These are phyloP conservation scores for Arachis stenosperma DNA, from an alignment of 306 rosid species.

Conservation along the genomic window DNA sequence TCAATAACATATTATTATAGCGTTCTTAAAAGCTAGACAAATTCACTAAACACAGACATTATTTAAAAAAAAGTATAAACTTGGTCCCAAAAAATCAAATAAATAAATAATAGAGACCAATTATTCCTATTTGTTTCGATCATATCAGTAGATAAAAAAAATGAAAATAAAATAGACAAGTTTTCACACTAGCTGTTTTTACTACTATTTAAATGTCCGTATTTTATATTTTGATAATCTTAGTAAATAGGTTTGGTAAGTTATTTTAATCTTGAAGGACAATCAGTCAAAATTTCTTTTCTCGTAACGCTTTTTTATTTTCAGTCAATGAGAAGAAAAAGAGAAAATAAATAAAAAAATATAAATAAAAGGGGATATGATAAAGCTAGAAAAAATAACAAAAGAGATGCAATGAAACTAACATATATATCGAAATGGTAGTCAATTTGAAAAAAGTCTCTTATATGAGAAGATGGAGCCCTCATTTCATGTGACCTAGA, in stretches of 20 bases:
- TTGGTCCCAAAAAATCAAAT: too few relatives aligned
- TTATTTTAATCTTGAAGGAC: not conserved
- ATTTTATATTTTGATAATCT: too few relatives aligned
- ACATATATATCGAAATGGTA: not conserved
- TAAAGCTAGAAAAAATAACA: not conserved
- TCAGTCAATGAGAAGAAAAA: slow-evolving; percentile 15
- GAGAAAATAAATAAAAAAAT: not conserved
- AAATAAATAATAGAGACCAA: too few relatives aligned
- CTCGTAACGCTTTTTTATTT: not conserved
- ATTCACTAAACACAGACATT: not conserved
- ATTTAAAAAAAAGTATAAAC: too few relatives aligned
- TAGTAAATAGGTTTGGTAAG: too few relatives aligned
- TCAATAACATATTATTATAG: not conserved
- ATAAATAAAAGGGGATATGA: not conserved
- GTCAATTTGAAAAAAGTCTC: slow-evolving; percentile 21
- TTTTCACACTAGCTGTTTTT: too few relatives aligned
- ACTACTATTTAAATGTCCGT: too few relatives aligned
- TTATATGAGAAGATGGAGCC: not conserved
- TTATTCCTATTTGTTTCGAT: too few relatives aligned
- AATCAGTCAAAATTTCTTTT: slow-evolving; percentile 10
- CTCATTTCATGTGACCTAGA: slow-evolving; percentile 40
- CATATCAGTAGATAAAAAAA: too few relatives aligned
- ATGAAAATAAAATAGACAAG: too few relatives aligned
- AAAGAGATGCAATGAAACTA: slow-evolving; percentile 25
- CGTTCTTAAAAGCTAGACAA: not conserved